These are phyloP conservation scores for Calonectria ilicicola DNA, from an alignment of 2,329 filamentous ascomycete species.

Conservation along the genomic window DNA sequence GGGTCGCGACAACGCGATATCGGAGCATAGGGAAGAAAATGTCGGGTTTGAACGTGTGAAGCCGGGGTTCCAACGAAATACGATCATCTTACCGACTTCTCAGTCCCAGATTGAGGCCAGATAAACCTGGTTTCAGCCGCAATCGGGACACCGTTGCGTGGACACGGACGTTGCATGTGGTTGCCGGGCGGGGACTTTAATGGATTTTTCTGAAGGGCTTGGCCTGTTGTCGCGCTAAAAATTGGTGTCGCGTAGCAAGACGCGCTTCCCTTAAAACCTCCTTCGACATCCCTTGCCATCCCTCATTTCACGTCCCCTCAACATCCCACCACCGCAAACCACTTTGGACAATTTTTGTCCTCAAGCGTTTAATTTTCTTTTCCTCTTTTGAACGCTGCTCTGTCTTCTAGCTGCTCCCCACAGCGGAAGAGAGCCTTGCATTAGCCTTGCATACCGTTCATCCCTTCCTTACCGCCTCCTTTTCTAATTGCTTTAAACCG, in stretches of 20 bases:
- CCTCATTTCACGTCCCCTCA: conserved; percentile 39
- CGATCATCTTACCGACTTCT: background rate
- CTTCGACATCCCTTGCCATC: conserved; percentile 39
- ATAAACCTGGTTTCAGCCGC: background rate
- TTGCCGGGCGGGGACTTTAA: conserved; percentile 44
- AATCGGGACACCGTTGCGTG: conserved; percentile 26
- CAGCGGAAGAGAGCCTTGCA: conserved; percentile 41
- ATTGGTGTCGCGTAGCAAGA: conserved; percentile 50
- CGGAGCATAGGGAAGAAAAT: conserved; percentile 7
- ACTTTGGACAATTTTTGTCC: conserved; percentile 27
- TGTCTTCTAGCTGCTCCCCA: conserved; percentile 39
- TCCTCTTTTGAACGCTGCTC: conserved; percentile 33
- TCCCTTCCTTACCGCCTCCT: conserved; percentile 34
- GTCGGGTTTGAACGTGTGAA: background rate
- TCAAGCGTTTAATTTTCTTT: conserved; percentile 21
- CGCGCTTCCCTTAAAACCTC: conserved; percentile 53
- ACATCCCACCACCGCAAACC: conserved; percentile 35
- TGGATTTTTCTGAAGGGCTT: conserved; percentile 36
- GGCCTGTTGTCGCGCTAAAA: conserved; percentile 48
- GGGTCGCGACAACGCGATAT: conserved; percentile 33
- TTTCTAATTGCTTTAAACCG: conserved; percentile 38
- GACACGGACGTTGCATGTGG: conserved; percentile 40
- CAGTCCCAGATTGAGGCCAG: background rate
- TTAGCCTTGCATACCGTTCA: conserved; percentile 32
- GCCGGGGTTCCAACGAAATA: background rate